Percentiles rank a stretch among this genome's conserved stretches.
Evolutionary conservation across 441 rosid species (phyloP).

Genomic region (Biscutella laevigata): DNA sequence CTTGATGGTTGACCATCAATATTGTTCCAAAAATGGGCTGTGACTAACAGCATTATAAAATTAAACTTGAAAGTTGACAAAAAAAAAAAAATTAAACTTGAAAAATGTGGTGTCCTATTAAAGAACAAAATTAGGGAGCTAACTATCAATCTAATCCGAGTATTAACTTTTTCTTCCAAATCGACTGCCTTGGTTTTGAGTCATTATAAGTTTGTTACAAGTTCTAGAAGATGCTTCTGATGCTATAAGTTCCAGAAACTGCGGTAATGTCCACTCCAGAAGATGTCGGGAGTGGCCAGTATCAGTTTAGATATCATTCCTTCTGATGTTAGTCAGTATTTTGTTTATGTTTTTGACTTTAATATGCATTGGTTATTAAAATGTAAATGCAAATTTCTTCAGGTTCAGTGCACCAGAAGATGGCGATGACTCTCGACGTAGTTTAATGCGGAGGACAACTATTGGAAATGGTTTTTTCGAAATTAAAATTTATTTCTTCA

Average conservation of each 20-base stretch:
- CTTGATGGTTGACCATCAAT: constrained; percentile 9
- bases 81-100: too few species aligned
- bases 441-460: constrained; percentile 72
- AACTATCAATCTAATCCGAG: not conserved
- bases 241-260: too few species aligned
- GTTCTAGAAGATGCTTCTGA: not conserved
- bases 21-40: constrained; percentile 1
- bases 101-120: not conserved
- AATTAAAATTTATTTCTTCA: not conserved
- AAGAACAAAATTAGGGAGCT: not conserved
- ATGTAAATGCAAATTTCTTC: constrained; percentile 21
- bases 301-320: not conserved
- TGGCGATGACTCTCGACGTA: constrained; percentile 51
- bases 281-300: not conserved
- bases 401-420: constrained; percentile 94
- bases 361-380: not conserved
- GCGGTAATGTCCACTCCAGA: too few species aligned
- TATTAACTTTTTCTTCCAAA: not conserved
- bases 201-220: not conserved
- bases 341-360: not conserved
- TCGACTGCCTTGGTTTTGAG: not conserved
- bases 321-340: constrained; percentile 1
- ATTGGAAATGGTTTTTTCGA: constrained; percentile 77
- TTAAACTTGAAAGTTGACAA: too few species aligned
- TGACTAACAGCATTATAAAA: not conserved